These are phyloP conservation scores for Scheffersomyces segobiensis DNA, from an alignment of 1,139 yeast genomes.

Conservation along the genomic window DNA sequence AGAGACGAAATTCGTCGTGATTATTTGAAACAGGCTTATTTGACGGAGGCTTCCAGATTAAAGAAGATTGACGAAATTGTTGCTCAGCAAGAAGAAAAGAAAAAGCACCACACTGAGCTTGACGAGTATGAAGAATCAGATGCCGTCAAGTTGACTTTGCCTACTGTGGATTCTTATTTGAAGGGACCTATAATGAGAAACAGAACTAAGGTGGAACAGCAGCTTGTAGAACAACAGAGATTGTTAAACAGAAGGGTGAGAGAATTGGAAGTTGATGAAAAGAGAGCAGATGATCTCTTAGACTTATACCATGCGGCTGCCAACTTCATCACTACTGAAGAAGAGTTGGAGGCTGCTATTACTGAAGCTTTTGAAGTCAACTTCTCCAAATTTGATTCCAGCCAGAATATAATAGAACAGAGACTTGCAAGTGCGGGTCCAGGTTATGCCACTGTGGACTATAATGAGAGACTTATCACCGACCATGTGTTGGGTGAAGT, in stretches of 20 bases:
- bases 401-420: constrained; percentile 35
- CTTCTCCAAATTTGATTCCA: constrained; percentile 37
- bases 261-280: constrained; percentile 36
- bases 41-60: constrained; percentile 46
- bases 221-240: constrained; percentile 32
- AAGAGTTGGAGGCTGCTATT: constrained; percentile 58
- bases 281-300: constrained; percentile 57
- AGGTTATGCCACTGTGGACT: constrained; percentile 26
- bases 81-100: constrained; percentile 24
- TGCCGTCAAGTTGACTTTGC: constrained; percentile 69
- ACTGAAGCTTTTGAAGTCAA: constrained; percentile 55
- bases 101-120: constrained; percentile 23
- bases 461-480: constrained; percentile 34
- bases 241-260: constrained; percentile 33
- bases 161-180: constrained; percentile 72
- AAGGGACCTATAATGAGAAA: constrained; percentile 69
- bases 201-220: constrained; percentile 69
- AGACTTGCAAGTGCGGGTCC: constrained; percentile 36
- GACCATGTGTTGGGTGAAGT: constrained; percentile 32
- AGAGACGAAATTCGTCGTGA: constrained; percentile 72
- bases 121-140: constrained; percentile 25
- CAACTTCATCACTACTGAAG: constrained; percentile 65
- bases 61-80: constrained; percentile 31
- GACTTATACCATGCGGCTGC: constrained; percentile 73
- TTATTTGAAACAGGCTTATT: constrained; percentile 67